Percentiles rank a stretch among this genome's conserved stretches.
phyloP scores from a whole-genome alignment of 106 monocot species.

The Acorus calamus region DNA sequence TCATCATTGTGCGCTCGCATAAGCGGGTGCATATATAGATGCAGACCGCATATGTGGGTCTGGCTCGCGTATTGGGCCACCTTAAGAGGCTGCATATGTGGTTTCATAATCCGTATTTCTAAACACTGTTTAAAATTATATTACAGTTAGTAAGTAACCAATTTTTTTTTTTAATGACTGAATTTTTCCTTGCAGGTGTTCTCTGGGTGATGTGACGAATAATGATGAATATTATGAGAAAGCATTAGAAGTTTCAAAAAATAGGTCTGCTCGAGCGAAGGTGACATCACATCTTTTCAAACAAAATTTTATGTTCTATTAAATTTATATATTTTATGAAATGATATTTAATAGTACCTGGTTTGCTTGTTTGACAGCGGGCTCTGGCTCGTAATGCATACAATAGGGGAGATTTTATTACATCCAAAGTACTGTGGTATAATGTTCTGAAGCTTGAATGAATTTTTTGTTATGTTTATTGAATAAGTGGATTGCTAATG shows the following conservation, averaged over 20 bases:
- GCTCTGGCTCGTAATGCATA: constrained; percentile 93
- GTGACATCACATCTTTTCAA: constrained; percentile 18
- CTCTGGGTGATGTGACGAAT: constrained; percentile 89
- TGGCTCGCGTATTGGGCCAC: too few relatives aligned
- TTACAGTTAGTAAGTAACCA: not conserved
- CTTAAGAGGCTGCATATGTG: too few relatives aligned
- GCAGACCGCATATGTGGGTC: too few relatives aligned
- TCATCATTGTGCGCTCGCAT: too few relatives aligned
- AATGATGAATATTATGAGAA: constrained; percentile 76
- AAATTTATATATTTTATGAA: not conserved
- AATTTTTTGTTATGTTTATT: not conserved
- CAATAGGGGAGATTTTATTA: constrained; percentile 66
- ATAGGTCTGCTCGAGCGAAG: constrained; percentile 85
- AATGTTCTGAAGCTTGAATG: not conserved
- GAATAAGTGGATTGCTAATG: not conserved
- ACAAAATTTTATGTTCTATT: not conserved
- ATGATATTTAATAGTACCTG: not conserved
- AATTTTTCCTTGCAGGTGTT: constrained; percentile 53
- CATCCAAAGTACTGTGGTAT: constrained; percentile 84
- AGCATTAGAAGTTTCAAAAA: constrained; percentile 86
- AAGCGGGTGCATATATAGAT: too few relatives aligned
- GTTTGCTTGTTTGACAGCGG: constrained; percentile 33
- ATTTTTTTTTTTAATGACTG: not conserved
- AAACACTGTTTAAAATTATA: too few relatives aligned
- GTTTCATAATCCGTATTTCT: too few relatives aligned